Evolutionary conservation across 108 stramenopile species (phyloP).

Genomic region (Fragilaria crotonensis): DNA sequence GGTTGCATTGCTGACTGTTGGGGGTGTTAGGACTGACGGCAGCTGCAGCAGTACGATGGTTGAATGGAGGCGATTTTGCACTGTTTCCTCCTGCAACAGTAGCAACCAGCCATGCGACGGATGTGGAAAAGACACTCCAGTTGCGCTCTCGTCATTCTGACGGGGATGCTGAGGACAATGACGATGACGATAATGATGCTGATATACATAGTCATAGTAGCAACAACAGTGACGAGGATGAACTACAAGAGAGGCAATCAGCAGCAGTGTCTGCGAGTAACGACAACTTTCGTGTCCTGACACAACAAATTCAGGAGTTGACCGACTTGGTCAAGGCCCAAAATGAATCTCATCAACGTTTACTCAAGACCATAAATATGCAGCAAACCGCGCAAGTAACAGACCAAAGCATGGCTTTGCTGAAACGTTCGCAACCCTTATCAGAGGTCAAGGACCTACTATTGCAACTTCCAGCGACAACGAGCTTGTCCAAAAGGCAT

Average conservation of each 20-base stretch:
- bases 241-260: too few relatives aligned
- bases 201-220: neutral
- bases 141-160: constrained; percentile 5
- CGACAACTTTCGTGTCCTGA: neutral
- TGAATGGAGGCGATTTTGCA: constrained; percentile 80
- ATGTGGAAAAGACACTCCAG: neutral
- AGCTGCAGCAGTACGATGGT: constrained; percentile 71
- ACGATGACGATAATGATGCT: constrained; percentile 6
- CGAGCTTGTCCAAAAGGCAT: neutral
- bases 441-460: neutral
- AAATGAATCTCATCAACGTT: constrained; percentile 6
- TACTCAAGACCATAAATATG: neutral
- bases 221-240: too few relatives aligned
- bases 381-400: constrained; percentile 9
- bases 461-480: neutral
- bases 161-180: constrained; percentile 20
- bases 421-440: neutral
- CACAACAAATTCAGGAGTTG: neutral
- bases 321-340: neutral
- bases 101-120: neutral
- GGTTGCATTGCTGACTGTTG: constrained; percentile 13
- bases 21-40: constrained; percentile 42
- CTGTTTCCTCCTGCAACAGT: constrained; percentile 52
- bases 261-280: neutral
- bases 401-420: constrained; percentile 31